These are phyloP conservation scores for Aspergillus candidus DNA, from an alignment of 2,329 filamentous ascomycete species.

Conservation along the genomic window DNA sequence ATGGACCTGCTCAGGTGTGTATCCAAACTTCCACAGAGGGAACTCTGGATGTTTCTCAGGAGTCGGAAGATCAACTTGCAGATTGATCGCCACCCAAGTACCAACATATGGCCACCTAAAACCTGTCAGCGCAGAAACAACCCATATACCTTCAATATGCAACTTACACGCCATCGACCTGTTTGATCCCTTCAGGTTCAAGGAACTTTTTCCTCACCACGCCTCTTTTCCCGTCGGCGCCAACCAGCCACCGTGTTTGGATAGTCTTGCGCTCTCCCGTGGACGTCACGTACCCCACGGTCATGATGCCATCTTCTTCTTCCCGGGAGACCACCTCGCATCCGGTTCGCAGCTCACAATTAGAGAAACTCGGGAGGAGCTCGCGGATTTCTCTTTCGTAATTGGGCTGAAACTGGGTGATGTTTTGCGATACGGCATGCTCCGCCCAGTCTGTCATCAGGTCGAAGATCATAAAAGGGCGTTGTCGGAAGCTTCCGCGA, in stretches of 20 bases:
- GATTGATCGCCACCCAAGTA: constrained; percentile 26
- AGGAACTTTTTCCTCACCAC: constrained; percentile 27
- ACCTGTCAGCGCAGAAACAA: background rate
- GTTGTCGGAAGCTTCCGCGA: background rate
- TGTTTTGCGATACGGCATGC: constrained; percentile 3
- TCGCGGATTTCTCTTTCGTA: constrained; percentile 4
- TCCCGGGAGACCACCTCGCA: background rate
- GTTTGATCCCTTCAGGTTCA: constrained; percentile 20
- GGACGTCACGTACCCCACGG: background rate
- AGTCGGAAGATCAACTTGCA: constrained; percentile 21
- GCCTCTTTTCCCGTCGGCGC: constrained; percentile 28
- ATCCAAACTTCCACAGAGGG: constrained; percentile 23
- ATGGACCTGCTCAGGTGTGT: constrained; percentile 22
- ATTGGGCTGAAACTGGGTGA: constrained; percentile 2
- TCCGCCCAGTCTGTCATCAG: constrained; percentile 1
- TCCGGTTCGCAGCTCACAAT: background rate
- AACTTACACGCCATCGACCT: constrained; percentile 8
- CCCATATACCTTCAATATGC: too few relatives aligned
- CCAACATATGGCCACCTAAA: constrained; percentile 18
- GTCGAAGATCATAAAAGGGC: constrained; percentile 2
- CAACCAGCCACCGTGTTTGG: constrained; percentile 15
- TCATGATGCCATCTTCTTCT: background rate
- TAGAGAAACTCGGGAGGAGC: background rate
- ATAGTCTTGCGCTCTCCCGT: background rate
- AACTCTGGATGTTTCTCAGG: constrained; percentile 23